A percentile compares a stretch with the other conserved stretches of the same genome.
phyloP scores from a whole-genome alignment of 179 eudicot genomes.

The Kewa caespitosa region DNA sequence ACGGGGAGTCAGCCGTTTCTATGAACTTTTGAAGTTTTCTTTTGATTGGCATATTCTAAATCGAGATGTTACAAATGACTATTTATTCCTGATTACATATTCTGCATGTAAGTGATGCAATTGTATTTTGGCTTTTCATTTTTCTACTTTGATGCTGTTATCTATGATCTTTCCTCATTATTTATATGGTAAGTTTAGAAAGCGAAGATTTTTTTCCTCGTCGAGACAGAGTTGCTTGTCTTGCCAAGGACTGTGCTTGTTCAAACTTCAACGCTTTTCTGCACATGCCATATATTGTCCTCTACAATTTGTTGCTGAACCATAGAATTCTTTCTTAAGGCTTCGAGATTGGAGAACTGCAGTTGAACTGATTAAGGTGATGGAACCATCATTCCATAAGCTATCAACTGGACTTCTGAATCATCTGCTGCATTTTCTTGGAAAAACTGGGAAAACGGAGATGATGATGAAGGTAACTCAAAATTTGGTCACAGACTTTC shows the following conservation, averaged over 20 bases:
- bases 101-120: no score
- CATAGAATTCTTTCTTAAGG: slow-evolving; percentile 38
- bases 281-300: neutral
- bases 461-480: slow-evolving; percentile 84
- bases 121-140: neutral
- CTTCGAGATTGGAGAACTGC: slow-evolving; percentile 81
- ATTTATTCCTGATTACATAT: no score
- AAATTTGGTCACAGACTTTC: neutral
- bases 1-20: no score
- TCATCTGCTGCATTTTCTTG: slow-evolving; percentile 76
- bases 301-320: slow-evolving; percentile 9
- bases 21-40: no score
- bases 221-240: neutral
- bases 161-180: slow-evolving; percentile 7
- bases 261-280: neutral
- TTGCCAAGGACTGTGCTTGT: neutral
- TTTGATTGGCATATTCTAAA: no score
- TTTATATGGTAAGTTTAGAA: neutral
- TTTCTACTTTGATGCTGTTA: neutral
- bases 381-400: slow-evolving; percentile 64
- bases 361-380: slow-evolving; percentile 44
- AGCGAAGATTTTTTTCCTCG: no score
- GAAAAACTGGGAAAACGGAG: slow-evolving; percentile 82
- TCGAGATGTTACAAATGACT: no score
- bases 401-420: slow-evolving; percentile 79